Conservation (phyloP, 371 early-diverging fungal species). For the Racocetra persica region DNA sequence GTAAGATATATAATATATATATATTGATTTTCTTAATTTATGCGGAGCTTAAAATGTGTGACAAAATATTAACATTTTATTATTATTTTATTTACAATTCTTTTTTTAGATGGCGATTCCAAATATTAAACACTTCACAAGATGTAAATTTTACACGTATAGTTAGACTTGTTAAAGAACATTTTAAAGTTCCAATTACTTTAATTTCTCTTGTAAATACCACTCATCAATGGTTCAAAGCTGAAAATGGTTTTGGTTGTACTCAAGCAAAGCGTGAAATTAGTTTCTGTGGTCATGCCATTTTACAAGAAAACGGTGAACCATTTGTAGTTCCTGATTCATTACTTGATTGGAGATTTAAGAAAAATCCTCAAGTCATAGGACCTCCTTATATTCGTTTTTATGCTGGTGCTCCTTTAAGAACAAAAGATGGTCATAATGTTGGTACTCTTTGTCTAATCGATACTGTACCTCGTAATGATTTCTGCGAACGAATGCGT, state of each 20-base stretch:
- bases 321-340: conserved; percentile 51
- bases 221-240: conserved; percentile 45
- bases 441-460: conserved; percentile 51
- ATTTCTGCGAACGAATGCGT: conserved; percentile 45
- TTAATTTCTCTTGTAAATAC: conserved; percentile 51
- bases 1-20: too few species aligned
- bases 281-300: conserved; percentile 50
- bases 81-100: background rate
- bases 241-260: conserved; percentile 37
- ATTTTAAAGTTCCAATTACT: conserved; percentile 48
- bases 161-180: conserved; percentile 49
- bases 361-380: conserved; percentile 42
- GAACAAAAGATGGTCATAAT: conserved; percentile 49
- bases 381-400: conserved; percentile 45
- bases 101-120: conserved; percentile 43
- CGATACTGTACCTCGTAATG: conserved; percentile 46
- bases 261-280: conserved; percentile 39
- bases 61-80: too few species aligned
- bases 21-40: too few species aligned
- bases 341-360: conserved; percentile 50
- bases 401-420: conserved; percentile 52
- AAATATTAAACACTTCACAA: conserved; percentile 49
- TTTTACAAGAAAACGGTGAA: conserved; percentile 47
- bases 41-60: too few species aligned
- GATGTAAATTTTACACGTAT: conserved; percentile 55